phyloP scores from a whole-genome alignment of 768 basidiomycete species.

The Tricholoma bakamatsutake region DNA sequence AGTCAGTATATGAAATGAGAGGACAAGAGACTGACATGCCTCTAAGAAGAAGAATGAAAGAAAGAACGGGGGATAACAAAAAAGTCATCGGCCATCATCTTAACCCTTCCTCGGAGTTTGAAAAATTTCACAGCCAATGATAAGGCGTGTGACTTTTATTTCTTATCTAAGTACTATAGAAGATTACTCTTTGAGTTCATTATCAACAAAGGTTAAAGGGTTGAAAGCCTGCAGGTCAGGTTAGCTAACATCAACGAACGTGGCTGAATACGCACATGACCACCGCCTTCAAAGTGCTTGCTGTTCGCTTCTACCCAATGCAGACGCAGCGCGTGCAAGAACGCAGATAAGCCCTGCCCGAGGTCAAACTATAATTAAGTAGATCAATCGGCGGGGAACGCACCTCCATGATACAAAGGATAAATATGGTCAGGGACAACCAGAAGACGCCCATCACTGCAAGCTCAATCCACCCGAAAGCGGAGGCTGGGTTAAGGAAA shows the following conservation, averaged over 20 bases:
- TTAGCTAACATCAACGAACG: slow-evolving; percentile 17
- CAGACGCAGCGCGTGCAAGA: slow-evolving; percentile 91
- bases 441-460: slow-evolving; percentile 58
- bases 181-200: slow-evolving; percentile 31
- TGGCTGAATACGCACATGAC: slow-evolving; percentile 60
- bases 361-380: slow-evolving; percentile 3
- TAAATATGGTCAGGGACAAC: slow-evolving; percentile 69
- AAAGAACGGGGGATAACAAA: slow-evolving; percentile 29
- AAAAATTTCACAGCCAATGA: slow-evolving; percentile 27
- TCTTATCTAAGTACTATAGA: not conserved
- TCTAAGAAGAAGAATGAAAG: slow-evolving; percentile 34
- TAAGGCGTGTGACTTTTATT: slow-evolving; percentile 7
- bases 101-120: slow-evolving; percentile 32
- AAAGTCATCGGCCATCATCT: slow-evolving; percentile 15
- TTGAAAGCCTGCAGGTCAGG: slow-evolving; percentile 35
- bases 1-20: slow-evolving; percentile 9
- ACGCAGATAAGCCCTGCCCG: slow-evolving; percentile 83
- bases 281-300: slow-evolving; percentile 89
- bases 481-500: slow-evolving; percentile 54
- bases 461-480: slow-evolving; percentile 54
- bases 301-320: slow-evolving; percentile 99
- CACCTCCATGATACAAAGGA: slow-evolving; percentile 96
- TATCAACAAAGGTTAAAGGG: slow-evolving; percentile 42
- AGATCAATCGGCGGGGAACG: slow-evolving; percentile 10
- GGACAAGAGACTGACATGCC: slow-evolving; percentile 19